Evolutionary conservation across 805 yeast genomes (phyloP).

Genomic region (Metschnikowia cerradonensis): DNA sequence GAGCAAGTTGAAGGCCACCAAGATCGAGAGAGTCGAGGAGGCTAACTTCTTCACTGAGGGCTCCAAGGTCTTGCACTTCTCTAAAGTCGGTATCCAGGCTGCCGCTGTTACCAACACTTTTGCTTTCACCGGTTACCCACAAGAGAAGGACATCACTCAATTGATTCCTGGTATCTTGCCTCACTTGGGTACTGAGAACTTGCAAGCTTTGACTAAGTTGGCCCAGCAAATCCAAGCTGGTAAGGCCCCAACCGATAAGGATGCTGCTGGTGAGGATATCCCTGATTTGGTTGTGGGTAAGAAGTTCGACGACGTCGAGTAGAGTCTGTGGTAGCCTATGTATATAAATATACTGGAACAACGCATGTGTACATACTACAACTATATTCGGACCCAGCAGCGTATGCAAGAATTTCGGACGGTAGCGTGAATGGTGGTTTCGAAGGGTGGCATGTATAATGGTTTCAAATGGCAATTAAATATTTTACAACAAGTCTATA

Average conservation of each 20-base stretch:
- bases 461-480: slow-evolving; percentile 1
- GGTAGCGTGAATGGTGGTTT: neutral
- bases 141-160: slow-evolving; percentile 87
- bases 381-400: neutral
- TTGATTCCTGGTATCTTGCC: slow-evolving; percentile 92
- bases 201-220: slow-evolving; percentile 80
- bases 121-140: slow-evolving; percentile 92
- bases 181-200: slow-evolving; percentile 94
- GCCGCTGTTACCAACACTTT: slow-evolving; percentile 87
- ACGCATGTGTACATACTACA: slow-evolving; percentile 8
- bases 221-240: slow-evolving; percentile 82
- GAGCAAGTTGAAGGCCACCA: slow-evolving; percentile 84
- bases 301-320: slow-evolving; percentile 65
- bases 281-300: slow-evolving; percentile 86
- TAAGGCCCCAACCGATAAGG: slow-evolving; percentile 45
- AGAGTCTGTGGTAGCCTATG: slow-evolving; percentile 13
- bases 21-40: slow-evolving; percentile 87
- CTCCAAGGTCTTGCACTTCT: slow-evolving; percentile 93
- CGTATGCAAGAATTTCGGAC: neutral
- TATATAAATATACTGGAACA: slow-evolving; percentile 14
- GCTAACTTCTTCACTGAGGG: slow-evolving; percentile 97
- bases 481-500: slow-evolving; percentile 2
- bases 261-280: slow-evolving; percentile 50
- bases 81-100: slow-evolving; percentile 93
- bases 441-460: neutral